Conservation (phyloP, 2,329 filamentous ascomycete species). For the Scedosporium boydii region DNA sequence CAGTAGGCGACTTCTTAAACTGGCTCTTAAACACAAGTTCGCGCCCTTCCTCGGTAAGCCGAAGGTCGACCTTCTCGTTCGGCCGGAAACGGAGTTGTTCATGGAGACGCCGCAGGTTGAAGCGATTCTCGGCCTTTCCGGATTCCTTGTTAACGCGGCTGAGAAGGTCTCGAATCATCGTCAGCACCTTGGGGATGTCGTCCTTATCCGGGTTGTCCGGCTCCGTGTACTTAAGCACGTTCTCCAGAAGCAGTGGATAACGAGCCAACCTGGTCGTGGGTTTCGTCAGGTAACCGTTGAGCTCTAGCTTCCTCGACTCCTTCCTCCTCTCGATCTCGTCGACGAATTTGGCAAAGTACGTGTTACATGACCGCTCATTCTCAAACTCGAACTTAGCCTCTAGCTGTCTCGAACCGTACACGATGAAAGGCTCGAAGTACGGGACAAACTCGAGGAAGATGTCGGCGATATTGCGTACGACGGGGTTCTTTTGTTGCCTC, state of each 20-base stretch:
- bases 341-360: slow-evolving; percentile 79
- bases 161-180: slow-evolving; percentile 77
- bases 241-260: slow-evolving; percentile 86
- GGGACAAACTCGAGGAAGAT: slow-evolving; percentile 90
- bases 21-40: slow-evolving; percentile 91
- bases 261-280: slow-evolving; percentile 90
- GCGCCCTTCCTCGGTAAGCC: slow-evolving; percentile 85
- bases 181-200: slow-evolving; percentile 84
- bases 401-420: slow-evolving; percentile 89
- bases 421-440: slow-evolving; percentile 90
- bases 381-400: slow-evolving; percentile 98
- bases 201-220: slow-evolving; percentile 83
- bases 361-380: slow-evolving; percentile 82
- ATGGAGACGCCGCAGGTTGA: slow-evolving; percentile 87
- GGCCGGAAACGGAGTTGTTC: slow-evolving; percentile 84
- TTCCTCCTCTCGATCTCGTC: slow-evolving; percentile 94
- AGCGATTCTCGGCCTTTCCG: slow-evolving; percentile 94
- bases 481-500: slow-evolving; percentile 79
- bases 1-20: slow-evolving; percentile 85
- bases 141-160: slow-evolving; percentile 88
- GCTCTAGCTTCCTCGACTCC: slow-evolving; percentile 89
- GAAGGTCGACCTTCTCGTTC: slow-evolving; percentile 85
- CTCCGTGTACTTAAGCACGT: slow-evolving; percentile 83
- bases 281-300: slow-evolving; percentile 97
- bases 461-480: slow-evolving; percentile 84